These are phyloP conservation scores for Ogataea glucozyma DNA, from an alignment of 805 yeast species.

Conservation along the genomic window DNA sequence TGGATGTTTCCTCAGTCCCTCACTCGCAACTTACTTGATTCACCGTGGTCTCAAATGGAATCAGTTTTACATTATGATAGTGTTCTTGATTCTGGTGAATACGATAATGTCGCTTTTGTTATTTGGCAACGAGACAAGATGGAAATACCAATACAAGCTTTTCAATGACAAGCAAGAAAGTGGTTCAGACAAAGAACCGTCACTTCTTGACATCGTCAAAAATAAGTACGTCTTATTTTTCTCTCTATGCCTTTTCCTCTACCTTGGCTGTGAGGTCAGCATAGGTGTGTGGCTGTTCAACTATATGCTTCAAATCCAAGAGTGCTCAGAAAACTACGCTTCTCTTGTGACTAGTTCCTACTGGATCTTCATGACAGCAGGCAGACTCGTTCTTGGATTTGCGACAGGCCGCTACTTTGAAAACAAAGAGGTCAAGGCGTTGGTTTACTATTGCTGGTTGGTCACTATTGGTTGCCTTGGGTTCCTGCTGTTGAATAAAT, in stretches of 20 bases:
- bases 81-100: constrained; percentile 29
- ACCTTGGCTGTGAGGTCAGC: constrained; percentile 54
- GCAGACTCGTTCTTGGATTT: constrained; percentile 49
- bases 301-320: constrained; percentile 43
- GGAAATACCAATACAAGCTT: constrained; percentile 40
- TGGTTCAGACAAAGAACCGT: constrained; percentile 23
- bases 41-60: constrained; percentile 45
- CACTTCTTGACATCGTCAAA: constrained; percentile 29
- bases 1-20: constrained; percentile 54
- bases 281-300: constrained; percentile 57
- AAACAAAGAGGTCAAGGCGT: constrained; percentile 42
- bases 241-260: constrained; percentile 44
- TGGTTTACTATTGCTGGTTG: constrained; percentile 39
- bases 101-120: constrained; percentile 29
- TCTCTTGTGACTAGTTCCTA: constrained; percentile 52
- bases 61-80: constrained; percentile 43
- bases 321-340: constrained; percentile 37
- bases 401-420: constrained; percentile 46
- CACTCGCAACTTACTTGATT: constrained; percentile 43
- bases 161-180: constrained; percentile 14
- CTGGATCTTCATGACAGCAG: constrained; percentile 53
- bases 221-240: constrained; percentile 43
- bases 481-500: constrained; percentile 32
- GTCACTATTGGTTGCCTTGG: constrained; percentile 37
- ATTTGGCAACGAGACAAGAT: constrained; percentile 46